Evolutionary conservation across 768 basidiomycete genomes (phyloP), one percentile per base, ranked within the genome.

Genomic region (Boletus subparvulus): DNA sequence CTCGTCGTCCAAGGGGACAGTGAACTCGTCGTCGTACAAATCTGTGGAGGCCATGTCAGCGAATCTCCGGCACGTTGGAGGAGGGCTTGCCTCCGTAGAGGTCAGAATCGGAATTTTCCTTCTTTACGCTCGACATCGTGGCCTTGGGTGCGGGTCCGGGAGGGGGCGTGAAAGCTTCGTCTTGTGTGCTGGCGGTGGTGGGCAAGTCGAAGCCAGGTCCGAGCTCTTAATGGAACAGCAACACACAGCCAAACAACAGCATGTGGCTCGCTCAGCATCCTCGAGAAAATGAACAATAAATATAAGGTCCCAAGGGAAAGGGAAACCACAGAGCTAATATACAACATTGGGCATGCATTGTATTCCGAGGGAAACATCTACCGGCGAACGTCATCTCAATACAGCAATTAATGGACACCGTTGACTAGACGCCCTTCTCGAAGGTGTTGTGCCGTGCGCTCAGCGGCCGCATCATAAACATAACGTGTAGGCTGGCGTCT

Each of bases 391-490:
- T 28, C 51, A 53, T 44, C 42, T 43, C 35, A 17, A n/a, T 14
- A 63, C 50, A 61, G 36, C 55, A 49, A 61, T 62, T 72, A 82
- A 69, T 81, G 79, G 50, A 82, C 76, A 24, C 79, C 80, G 61
- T 80, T 81, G 8, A 78, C 76, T 26, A 76, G 55, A 36, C 46
- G 54, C 26, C 72, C 78, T 60, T 83, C 78, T 55, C 74, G 73
- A 51, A 88, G 75, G 54, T 83, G 77, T 74, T 85, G 78, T 61
- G 81, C 76, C 50, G 84, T 83, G 59, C 90, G 82, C 70, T 96
- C 93, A 26, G 92, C 92, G 6, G 87, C 92, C 0, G 94, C 94
- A 68, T 97, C 94, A 69, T 97, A 97, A n/a, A 89, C 92, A 72
- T 88, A 94, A 14, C 81, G 81, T 26, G 84, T 78, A 3, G 84